phyloP scores from a whole-genome alignment of 2,329 filamentous ascomycete genomes.

The Aspergillus brunneoviolaceus region DNA sequence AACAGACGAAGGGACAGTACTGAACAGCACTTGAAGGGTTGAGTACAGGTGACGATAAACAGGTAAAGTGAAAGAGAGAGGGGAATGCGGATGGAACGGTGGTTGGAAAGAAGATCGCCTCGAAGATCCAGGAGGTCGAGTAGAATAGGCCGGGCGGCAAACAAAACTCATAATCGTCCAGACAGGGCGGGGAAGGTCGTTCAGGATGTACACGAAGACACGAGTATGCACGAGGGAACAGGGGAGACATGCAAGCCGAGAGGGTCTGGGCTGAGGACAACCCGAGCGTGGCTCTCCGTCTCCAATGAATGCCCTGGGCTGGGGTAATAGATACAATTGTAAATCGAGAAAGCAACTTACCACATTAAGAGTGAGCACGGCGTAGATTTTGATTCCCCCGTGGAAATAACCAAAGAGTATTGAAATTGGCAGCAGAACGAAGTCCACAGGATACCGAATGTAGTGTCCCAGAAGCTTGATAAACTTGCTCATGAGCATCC shows the following conservation, averaged over 20 bases:
- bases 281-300: not conserved
- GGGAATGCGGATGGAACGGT: not conserved
- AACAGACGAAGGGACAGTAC: too few relatives aligned
- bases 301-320: not conserved
- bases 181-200: not conserved
- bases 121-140: not conserved
- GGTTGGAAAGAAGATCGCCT: too few relatives aligned
- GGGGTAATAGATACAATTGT: not conserved
- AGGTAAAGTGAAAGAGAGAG: not conserved
- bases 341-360: conserved; percentile 54
- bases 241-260: not conserved
- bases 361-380: conserved; percentile 76
- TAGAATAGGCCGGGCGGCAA: not conserved
- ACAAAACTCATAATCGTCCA: conserved; percentile 7
- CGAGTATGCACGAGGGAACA: conserved; percentile 1
- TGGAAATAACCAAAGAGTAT: conserved; percentile 91
- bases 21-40: too few relatives aligned
- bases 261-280: conserved; percentile 5
- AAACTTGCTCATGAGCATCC: conserved; percentile 86
- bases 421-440: conserved; percentile 78
- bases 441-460: conserved; percentile 76
- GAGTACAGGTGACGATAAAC: not conserved
- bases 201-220: not conserved
- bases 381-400: conserved; percentile 87
- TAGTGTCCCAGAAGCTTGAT: conserved; percentile 89